These are phyloP conservation scores for Botryotinia globosa DNA, from an alignment of 2,329 filamentous ascomycete genomes.

Conservation along the genomic window DNA sequence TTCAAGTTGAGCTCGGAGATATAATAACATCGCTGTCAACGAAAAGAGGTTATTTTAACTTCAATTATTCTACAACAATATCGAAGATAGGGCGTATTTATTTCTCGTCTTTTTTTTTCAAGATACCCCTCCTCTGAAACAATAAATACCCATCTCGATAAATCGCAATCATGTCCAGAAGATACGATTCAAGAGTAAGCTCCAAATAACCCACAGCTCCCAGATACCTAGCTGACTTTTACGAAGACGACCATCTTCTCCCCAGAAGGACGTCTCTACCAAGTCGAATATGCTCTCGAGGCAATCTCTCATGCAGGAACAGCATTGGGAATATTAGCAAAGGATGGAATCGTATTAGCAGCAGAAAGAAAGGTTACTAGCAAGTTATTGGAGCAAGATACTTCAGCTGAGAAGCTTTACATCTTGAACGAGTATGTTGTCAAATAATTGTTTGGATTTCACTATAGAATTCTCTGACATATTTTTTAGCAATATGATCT, in stretches of 20 bases:
- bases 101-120: conserved; percentile 5
- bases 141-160: neutral
- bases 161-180: conserved; percentile 71
- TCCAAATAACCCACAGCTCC: conserved; percentile 23
- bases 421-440: conserved; percentile 90
- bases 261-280: conserved; percentile 95
- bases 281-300: conserved; percentile 98
- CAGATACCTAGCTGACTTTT: conserved; percentile 28
- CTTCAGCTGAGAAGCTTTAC: conserved; percentile 99
- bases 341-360: conserved; percentile 96
- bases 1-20: conserved; percentile 22
- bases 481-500: conserved; percentile 90
- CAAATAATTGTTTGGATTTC: neutral
- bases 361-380: conserved; percentile 99
- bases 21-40: conserved; percentile 20
- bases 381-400: conserved; percentile 98
- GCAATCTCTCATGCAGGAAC: conserved; percentile 98
- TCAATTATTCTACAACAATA: neutral
- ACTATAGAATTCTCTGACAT: conserved; percentile 18
- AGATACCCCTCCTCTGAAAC: neutral
- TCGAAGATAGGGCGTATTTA: conserved; percentile 1
- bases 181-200: conserved; percentile 94
- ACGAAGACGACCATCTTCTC: conserved; percentile 97
- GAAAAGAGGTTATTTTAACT: conserved; percentile 14
- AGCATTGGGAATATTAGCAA: conserved; percentile 91